Conservation (phyloP, 345 rosid genomes). For the Combretum micranthum region DNA sequence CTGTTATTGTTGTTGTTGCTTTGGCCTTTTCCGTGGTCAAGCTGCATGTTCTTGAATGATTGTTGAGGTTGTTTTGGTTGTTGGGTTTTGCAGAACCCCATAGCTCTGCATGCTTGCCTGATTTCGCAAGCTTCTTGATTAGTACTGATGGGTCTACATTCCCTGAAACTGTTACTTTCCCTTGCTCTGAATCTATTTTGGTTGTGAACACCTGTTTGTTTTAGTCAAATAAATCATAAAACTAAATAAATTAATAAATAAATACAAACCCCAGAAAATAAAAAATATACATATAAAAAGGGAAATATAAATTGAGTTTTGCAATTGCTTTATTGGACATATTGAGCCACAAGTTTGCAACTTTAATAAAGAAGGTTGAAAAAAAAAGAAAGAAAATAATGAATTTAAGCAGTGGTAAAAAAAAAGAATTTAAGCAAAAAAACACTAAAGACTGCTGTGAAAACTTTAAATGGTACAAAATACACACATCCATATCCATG, state of each 20-base stretch:
- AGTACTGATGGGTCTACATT: conserved; percentile 66
- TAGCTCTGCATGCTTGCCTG: conserved; percentile 87
- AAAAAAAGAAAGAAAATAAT: neutral
- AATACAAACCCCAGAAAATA: neutral
- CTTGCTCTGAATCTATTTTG: conserved; percentile 71
- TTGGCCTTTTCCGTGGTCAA: conserved; percentile 44
- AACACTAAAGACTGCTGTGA: too few relatives aligned
- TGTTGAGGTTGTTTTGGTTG: conserved; percentile 35
- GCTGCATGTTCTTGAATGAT: conserved; percentile 64
- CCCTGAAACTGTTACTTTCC: conserved; percentile 81
- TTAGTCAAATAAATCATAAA: conserved; percentile 6
- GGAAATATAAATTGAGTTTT: neutral
- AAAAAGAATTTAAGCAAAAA: too few relatives aligned
- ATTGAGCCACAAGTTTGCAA: neutral
- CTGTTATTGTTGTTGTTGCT: conserved; percentile 30
- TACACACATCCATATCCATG: too few relatives aligned
- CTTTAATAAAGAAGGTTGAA: neutral
- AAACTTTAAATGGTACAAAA: too few relatives aligned
- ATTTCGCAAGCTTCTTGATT: conserved; percentile 73
- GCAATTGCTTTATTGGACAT: too few relatives aligned
- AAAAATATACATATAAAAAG: neutral
- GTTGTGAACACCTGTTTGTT: conserved; percentile 54
- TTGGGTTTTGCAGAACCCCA: conserved; percentile 58
- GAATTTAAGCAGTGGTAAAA: neutral
- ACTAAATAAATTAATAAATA: neutral